phyloP scores from a whole-genome alignment of 2,329 filamentous ascomycete genomes.

The Aspergillus tubingensis region DNA sequence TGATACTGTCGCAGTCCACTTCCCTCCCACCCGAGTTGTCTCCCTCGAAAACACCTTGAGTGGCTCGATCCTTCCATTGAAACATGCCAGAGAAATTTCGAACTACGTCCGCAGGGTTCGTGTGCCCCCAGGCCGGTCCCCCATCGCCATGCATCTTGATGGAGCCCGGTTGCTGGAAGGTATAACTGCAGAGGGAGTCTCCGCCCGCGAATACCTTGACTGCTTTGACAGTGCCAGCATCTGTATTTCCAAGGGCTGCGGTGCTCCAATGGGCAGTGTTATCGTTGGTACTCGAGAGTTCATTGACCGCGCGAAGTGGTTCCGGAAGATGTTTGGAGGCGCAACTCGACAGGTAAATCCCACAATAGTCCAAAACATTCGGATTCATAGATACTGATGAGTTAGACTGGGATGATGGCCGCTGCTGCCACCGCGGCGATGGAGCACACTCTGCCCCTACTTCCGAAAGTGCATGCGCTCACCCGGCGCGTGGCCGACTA shows the following conservation, averaged over 20 bases:
- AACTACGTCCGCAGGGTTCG: conserved; percentile 28
- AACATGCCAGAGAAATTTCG: conserved; percentile 32
- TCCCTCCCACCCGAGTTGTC: conserved; percentile 18
- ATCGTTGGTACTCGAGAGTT: conserved; percentile 30
- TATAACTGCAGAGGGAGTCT: conserved; percentile 26
- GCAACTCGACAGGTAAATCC: conserved; percentile 30
- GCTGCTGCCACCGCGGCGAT: conserved; percentile 27
- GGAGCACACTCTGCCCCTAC: conserved; percentile 23
- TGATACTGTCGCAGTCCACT: background rate
- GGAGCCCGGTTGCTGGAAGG: conserved; percentile 30
- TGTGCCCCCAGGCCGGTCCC: conserved; percentile 24
- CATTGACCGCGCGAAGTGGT: conserved; percentile 33
- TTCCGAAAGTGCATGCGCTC: conserved; percentile 27
- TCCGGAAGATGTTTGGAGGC: conserved; percentile 37
- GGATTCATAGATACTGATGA: background rate
- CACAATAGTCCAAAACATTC: too few relatives aligned
- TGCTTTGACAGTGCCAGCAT: conserved; percentile 38
- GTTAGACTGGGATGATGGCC: conserved; percentile 34
- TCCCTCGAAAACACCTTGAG: conserved; percentile 33
- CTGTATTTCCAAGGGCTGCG: conserved; percentile 36
- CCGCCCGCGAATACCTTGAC: conserved; percentile 32
- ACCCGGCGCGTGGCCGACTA: conserved; percentile 22
- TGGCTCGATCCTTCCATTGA: conserved; percentile 31
- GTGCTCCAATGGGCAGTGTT: conserved; percentile 36
- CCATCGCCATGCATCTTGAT: conserved; percentile 34